Evolutionary conservation across 1,139 yeast genomes (phyloP), one percentile per base, ranked within the genome.

Genomic region (Arxiozyma heterogenica): DNA sequence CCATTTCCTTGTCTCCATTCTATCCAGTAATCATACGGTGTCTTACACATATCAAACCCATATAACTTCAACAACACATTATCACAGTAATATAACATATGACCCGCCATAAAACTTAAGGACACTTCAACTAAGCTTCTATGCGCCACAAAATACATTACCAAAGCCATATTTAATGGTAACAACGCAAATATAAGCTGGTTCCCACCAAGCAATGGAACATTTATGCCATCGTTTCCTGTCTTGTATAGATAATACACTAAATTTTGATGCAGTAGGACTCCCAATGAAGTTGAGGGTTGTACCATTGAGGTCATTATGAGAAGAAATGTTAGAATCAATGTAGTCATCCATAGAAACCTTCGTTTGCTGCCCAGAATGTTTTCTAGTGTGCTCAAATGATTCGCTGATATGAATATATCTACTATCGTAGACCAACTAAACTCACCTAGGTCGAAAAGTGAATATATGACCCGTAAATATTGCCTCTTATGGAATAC

Each of bases 401-500:
- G 62, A 22, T 59, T 58, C 8, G 64, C 61, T 27, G 61, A 57
- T 27, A 63, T 54, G 30, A 61, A 53, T 8, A 65, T 54, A 47
- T 62, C 63, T n/a, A 63, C 41, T 50, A 66, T 49, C 8, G 65
- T 56, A 15, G 55, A 50, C 62, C 63, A 58, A 46, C 57, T 57
- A 25, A 65, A 57, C 47, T 54, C 58, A 2, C 69, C 69, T 50
- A 57, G 59, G 53, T 66, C 63, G 48, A 67, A 64, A 17, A 66
- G 41, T 5, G 70, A 65, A 47, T 62, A 62, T 15, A 66, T n/a
- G 22, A 67, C 52, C 49, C 70, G 55, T 51, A 58, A 59, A 42
- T 64, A 66, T 48, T 67, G 69, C 12, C 64, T 62, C 52, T 59
- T 66, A 51, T 57, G 60, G 55, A 66, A 65, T n/a, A 61, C 68